These are phyloP conservation scores for Mycena capillaripes DNA, from an alignment of 768 basidiomycete genomes.

Conservation along the genomic window DNA sequence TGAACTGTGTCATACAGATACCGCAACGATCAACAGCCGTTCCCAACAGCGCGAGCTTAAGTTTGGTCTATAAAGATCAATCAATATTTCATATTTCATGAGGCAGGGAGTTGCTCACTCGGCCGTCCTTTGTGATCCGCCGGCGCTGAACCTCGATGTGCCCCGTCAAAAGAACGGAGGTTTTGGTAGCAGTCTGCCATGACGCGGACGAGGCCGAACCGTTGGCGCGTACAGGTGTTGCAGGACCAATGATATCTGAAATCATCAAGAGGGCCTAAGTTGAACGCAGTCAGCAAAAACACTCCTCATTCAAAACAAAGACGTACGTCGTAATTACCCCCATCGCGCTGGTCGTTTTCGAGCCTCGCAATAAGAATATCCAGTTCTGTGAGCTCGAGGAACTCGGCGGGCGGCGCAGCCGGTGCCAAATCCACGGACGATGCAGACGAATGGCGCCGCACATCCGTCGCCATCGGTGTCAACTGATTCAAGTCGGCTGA, in stretches of 20 bases:
- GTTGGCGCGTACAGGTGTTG: slow-evolving; percentile 42
- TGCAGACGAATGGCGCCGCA: slow-evolving; percentile 30
- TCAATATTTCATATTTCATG: no score
- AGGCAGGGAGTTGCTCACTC: no score
- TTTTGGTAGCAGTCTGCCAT: slow-evolving; percentile 22
- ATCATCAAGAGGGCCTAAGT: slow-evolving; percentile 67
- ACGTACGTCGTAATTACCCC: slow-evolving; percentile 74
- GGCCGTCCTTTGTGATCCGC: slow-evolving; percentile 73
- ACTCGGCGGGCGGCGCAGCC: slow-evolving; percentile 32
- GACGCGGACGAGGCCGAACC: not conserved
- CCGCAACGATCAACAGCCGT: slow-evolving; percentile 77
- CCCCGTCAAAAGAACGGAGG: slow-evolving; percentile 42
- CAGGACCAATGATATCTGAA: slow-evolving; percentile 74
- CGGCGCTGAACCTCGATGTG: slow-evolving; percentile 70
- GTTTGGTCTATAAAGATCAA: no score
- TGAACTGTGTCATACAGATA: slow-evolving; percentile 82
- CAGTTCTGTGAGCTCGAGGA: slow-evolving; percentile 69
- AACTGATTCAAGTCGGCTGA: slow-evolving; percentile 9
- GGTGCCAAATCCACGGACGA: slow-evolving; percentile 29
- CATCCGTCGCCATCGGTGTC: slow-evolving; percentile 9
- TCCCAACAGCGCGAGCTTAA: slow-evolving; percentile 77
- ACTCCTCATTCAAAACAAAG: slow-evolving; percentile 39
- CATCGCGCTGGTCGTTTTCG: slow-evolving; percentile 60
- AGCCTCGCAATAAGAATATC: slow-evolving; percentile 72
- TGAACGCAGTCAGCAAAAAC: not conserved